Evolutionary conservation across 495 filamentous ascomycete species (phyloP).

Genomic region (Pyrenopolyporus hunteri): DNA sequence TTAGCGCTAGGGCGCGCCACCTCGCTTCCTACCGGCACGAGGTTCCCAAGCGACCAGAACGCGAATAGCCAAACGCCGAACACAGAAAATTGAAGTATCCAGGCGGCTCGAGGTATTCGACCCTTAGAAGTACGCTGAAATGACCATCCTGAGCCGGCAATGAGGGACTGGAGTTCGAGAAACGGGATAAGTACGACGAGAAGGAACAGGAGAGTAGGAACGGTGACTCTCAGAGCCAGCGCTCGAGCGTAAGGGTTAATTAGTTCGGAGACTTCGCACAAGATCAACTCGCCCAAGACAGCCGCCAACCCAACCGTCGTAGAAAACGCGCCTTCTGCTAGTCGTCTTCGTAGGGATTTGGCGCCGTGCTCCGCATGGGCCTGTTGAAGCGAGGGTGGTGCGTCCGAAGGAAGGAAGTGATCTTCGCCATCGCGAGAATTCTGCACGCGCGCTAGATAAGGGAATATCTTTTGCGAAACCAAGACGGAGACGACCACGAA

Average conservation of each 20-base stretch:
- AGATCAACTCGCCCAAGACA: slow-evolving; percentile 74
- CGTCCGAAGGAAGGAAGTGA: slow-evolving; percentile 59
- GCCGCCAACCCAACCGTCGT: slow-evolving; percentile 73
- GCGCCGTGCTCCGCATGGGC: slow-evolving; percentile 56
- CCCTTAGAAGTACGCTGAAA: slow-evolving; percentile 59
- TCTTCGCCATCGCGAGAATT: slow-evolving; percentile 55
- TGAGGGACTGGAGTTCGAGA: slow-evolving; percentile 70
- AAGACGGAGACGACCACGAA: slow-evolving; percentile 45
- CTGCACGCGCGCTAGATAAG: slow-evolving; percentile 62
- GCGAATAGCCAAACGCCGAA: slow-evolving; percentile 66
- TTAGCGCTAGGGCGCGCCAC: slow-evolving; percentile 35
- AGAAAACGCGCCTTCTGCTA: slow-evolving; percentile 70
- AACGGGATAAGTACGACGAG: slow-evolving; percentile 72
- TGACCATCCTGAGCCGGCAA: slow-evolving; percentile 64
- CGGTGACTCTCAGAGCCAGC: slow-evolving; percentile 66
- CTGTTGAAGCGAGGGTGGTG: slow-evolving; percentile 54
- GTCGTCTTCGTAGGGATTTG: slow-evolving; percentile 53
- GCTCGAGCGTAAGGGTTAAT: slow-evolving; percentile 66
- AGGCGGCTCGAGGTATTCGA: slow-evolving; percentile 55
- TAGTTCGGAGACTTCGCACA: slow-evolving; percentile 79
- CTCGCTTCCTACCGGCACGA: slow-evolving; percentile 61
- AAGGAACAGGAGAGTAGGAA: slow-evolving; percentile 68
- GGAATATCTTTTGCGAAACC: slow-evolving; percentile 67
- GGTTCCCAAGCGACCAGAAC: slow-evolving; percentile 78
- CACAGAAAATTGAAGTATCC: slow-evolving; percentile 61